These are phyloP conservation scores for Lomentospora prolificans DNA, from an alignment of 2,329 filamentous ascomycete species.

Conservation along the genomic window DNA sequence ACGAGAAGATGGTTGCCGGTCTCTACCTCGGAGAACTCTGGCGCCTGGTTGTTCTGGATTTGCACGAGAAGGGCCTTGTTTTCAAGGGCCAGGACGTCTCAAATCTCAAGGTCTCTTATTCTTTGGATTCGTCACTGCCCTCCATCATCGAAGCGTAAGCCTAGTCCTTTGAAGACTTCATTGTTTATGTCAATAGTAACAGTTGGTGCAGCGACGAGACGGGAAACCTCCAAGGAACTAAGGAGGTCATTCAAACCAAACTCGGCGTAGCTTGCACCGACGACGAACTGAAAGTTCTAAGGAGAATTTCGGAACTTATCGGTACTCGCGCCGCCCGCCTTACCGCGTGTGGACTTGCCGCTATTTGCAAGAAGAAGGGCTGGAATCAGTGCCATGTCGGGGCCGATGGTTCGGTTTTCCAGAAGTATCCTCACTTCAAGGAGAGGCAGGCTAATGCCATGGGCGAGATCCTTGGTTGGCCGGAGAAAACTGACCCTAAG, in stretches of 20 bases:
- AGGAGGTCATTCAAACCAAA: constrained; percentile 68
- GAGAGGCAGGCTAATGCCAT: constrained; percentile 79
- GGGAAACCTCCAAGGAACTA: constrained; percentile 87
- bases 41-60: constrained; percentile 74
- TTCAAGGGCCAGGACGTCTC: constrained; percentile 78
- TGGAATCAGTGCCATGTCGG: constrained; percentile 86
- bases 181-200: background rate
- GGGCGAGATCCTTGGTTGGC: constrained; percentile 93
- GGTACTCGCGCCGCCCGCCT: constrained; percentile 89
- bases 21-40: constrained; percentile 93
- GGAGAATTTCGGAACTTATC: constrained; percentile 84
- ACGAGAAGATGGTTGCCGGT: constrained; percentile 97
- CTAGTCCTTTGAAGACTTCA: background rate
- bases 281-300: constrained; percentile 79
- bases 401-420: constrained; percentile 95
- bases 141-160: constrained; percentile 78
- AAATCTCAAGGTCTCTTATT: constrained; percentile 76
- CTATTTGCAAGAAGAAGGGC: constrained; percentile 93
- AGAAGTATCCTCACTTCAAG: constrained; percentile 99
- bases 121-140: constrained; percentile 85
- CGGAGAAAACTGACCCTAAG: constrained; percentile 46
- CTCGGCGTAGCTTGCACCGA: constrained; percentile 61
- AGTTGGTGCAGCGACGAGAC: constrained; percentile 63
- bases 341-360: constrained; percentile 88
- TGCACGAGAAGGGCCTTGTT: constrained; percentile 71